Base-by-base conservation (phyloP, 1,139 yeast species). In the Diutina pseudorugosa region DNA sequence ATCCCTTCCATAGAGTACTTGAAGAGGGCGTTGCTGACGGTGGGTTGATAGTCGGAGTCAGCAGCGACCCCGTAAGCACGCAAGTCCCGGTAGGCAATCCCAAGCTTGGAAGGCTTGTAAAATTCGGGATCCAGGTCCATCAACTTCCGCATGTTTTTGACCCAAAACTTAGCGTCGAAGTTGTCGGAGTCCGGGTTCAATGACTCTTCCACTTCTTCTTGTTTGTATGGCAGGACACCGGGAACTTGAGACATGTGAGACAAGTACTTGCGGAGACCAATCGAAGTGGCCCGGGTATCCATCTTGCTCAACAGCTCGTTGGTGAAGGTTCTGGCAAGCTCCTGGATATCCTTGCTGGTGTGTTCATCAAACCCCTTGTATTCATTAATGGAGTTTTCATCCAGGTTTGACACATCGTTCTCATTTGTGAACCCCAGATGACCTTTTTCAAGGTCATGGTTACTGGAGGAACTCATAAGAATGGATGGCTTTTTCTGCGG, bases 41-140 rank as follows among this genome's bases (percentile, higher is more conserved):
- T 87, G 23, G 85, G 71, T 65, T 87, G 95, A 66, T 84, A 89
- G 61, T 86, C 93, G 2, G 90, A 77, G 61, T 85, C 94, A 4
- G 85, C 73, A 11, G 93, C 90, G 55, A 76, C 76, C 55, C 96
- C 96, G 57, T 74, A 77, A 1, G 91, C 94, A 53, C 85, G 68
- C 58, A 89, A 68, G 59, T 85, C 69, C 55, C 77, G 76, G 73
- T 83, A 89, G 3, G 85, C 76, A 42, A 89, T 72, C 11, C 95
- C 95, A 54, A 86, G 68, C 18, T 78, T 72, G 42, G 81, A 73
- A 14, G 81, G 81, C 59, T 82, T 81, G 65, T 79, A 85, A 61
- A 80, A 75, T 2, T 82, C 89, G 0, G 83, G 81, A 58, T 84
- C 87, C 20, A 73, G 68, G 55, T 73, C 73, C 65, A 70, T 67